Evolutionary conservation across 2,329 filamentous ascomycete species (phyloP), one percentile per base, ranked within the genome.

Genomic region (Epichloe gansuensis): DNA sequence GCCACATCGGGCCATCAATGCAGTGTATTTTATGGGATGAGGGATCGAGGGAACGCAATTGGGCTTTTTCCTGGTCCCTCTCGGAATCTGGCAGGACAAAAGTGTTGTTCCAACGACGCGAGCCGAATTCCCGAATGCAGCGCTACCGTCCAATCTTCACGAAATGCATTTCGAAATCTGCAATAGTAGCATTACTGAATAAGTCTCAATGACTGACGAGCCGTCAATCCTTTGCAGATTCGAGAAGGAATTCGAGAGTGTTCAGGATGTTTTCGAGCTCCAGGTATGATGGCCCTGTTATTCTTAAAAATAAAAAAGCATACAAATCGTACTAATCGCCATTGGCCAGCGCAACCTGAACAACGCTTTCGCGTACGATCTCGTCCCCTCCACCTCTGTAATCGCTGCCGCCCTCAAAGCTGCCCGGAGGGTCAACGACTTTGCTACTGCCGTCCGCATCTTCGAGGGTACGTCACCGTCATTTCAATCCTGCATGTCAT

Each of bases 321-420:
- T 52, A 52, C 56, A 50, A 54, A 41, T 31, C 25, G 21, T 50
- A 47, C 52, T 53, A 51, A 55, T 28, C 13, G 51, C 56, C 55
- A 47, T 56, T 56, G 51, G 56, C 54, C 57, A 81, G 78, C 88
- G 90, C 73, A 95, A 95, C 78, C 80, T 95, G 68, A 98, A 98
- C 85, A 98, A 98, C 78, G 91, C 90, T 70, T 98, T 98, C 76
- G 93, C 93, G 69, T 98, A 98, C 85, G 93, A 98, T 84, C 86
- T 98, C 67, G 93, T 98, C 61, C 93, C 94, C 67, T 93, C 91
- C 45, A 84, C 91, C 59, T 83, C 88, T 62, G 93, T 98, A 69
- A 81, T 96, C 72, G 82, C 82, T 65, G 91, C 93, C 65, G 93
- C 93, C 59, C 82, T 98, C 65, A 90, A 86, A 75, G 93, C 93